These are phyloP conservation scores for Cylindrotheca fusiformis DNA, from an alignment of 108 stramenopile genomes.

Conservation along the genomic window DNA sequence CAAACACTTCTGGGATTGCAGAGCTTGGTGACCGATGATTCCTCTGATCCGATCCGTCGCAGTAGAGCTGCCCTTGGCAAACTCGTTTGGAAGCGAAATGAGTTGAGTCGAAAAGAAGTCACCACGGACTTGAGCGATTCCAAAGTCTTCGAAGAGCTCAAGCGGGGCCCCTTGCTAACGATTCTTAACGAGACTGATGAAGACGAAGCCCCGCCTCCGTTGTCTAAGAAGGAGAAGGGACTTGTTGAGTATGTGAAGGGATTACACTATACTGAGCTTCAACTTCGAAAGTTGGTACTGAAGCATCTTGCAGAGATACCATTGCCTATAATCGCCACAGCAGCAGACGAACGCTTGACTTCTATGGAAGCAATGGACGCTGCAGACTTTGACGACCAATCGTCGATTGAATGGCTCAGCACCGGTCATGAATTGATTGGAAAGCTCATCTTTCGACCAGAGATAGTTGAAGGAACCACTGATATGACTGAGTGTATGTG, in stretches of 20 bases:
- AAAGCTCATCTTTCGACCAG: conserved; percentile 57
- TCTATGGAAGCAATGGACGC: conserved; percentile 63
- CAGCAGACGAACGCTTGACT: conserved; percentile 68
- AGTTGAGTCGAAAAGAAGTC: conserved; percentile 38
- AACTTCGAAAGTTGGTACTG: conserved; percentile 48
- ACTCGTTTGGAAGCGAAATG: conserved; percentile 66
- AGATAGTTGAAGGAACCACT: not conserved
- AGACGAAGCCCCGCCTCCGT: not conserved
- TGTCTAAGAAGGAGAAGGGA: conserved; percentile 10
- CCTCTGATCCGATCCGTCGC: conserved; percentile 63
- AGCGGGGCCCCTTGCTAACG: conserved; percentile 12
- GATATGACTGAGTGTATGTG: conserved; percentile 55
- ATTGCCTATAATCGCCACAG: conserved; percentile 57
- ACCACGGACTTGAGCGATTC: conserved; percentile 47
- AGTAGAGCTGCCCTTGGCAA: conserved; percentile 65
- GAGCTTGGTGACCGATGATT: conserved; percentile 52
- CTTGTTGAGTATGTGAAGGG: conserved; percentile 53
- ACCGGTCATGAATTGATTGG: conserved; percentile 44
- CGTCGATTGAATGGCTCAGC: conserved; percentile 46
- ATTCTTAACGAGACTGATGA: conserved; percentile 15
- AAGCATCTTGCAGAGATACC: conserved; percentile 48
- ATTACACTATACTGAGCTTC: conserved; percentile 66
- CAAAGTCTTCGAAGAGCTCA: conserved; percentile 23
- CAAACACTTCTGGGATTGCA: conserved; percentile 53
- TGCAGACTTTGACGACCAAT: conserved; percentile 45